phyloP scores from a whole-genome alignment of 2,329 filamentous ascomycete species.

The Mycosphaerella sp. region DNA sequence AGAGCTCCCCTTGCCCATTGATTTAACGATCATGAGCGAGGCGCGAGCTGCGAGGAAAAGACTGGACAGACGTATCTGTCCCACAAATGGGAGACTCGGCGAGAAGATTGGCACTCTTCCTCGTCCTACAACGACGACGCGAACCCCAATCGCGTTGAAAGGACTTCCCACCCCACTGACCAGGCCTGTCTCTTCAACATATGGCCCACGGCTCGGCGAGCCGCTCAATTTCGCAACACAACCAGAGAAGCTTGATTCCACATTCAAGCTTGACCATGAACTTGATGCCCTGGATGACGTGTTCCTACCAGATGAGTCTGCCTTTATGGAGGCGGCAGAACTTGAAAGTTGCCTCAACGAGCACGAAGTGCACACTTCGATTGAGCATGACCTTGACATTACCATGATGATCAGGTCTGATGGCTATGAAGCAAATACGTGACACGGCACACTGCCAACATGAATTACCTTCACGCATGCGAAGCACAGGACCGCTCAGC shows the following conservation, averaged over 20 bases:
- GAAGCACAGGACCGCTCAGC: background rate
- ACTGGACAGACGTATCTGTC: conserved; percentile 10
- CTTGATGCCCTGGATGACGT: conserved; percentile 1
- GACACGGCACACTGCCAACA: background rate
- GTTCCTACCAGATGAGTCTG: conserved; percentile 2
- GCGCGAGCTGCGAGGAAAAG: conserved; percentile 15
- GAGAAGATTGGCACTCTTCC: conserved; percentile 3
- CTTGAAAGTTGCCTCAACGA: conserved; percentile 9
- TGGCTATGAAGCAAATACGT: conserved; percentile 2
- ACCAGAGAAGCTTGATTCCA: conserved; percentile 5
- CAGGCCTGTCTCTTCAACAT: conserved; percentile 11
- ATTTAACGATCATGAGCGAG: conserved; percentile 12
- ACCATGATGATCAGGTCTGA: conserved; percentile 7
- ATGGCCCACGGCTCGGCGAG: conserved; percentile 8
- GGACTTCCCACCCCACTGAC: conserved; percentile 12
- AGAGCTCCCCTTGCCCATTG: conserved; percentile 12
- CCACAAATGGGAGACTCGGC: conserved; percentile 4
- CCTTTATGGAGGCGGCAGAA: conserved; percentile 9
- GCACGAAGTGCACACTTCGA: conserved; percentile 9
- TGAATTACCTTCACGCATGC: background rate
- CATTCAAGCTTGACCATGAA: conserved; percentile 7
- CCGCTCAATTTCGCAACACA: conserved; percentile 10
- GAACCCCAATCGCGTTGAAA: conserved; percentile 7
- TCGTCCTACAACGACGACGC: conserved; percentile 4
- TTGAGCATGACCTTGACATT: conserved; percentile 10